phyloP scores from a whole-genome alignment of 2,329 filamentous ascomycete species.

The Scedosporium aurantiacum region DNA sequence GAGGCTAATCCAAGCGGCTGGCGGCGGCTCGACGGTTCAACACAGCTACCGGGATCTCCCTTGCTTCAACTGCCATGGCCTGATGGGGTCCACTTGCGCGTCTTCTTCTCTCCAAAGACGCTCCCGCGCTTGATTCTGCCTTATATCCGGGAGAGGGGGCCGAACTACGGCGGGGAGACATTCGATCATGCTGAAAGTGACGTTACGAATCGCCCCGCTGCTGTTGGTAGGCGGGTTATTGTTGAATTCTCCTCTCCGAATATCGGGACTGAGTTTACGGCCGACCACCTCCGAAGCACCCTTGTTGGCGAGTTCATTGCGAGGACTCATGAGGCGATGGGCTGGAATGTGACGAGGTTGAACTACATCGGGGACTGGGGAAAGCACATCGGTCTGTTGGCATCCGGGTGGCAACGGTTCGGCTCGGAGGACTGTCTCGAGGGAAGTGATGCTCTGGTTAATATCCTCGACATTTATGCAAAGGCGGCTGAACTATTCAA shows the following conservation, averaged over 20 bases:
- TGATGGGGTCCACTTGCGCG: conserved; percentile 49
- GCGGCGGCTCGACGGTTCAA: conserved; percentile 6
- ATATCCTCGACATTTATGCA: conserved; percentile 55
- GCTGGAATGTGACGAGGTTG: conserved; percentile 57
- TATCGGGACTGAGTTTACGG: conserved; percentile 65
- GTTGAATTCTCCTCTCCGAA: conserved; percentile 69
- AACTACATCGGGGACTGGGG: conserved; percentile 71
- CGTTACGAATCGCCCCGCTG: conserved; percentile 13
- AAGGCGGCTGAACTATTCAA: conserved; percentile 43
- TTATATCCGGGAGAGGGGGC: conserved; percentile 45
- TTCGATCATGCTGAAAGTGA: conserved; percentile 46
- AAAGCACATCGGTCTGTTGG: conserved; percentile 55
- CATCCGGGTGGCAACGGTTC: conserved; percentile 56
- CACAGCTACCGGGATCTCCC: conserved; percentile 44
- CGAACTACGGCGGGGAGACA: conserved; percentile 48
- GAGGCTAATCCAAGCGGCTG: background rate
- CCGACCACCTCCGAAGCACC: conserved; percentile 57
- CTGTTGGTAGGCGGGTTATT: conserved; percentile 39
- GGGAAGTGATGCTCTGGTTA: conserved; percentile 42
- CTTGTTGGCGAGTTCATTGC: conserved; percentile 59
- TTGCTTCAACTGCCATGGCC: conserved; percentile 43
- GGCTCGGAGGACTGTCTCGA: conserved; percentile 54
- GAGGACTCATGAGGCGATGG: conserved; percentile 53
- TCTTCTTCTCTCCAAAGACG: conserved; percentile 51
- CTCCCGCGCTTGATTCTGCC: conserved; percentile 46